phyloP scores from a whole-genome alignment of 2,329 filamentous ascomycete species.

The Canariomyces notabilis region DNA sequence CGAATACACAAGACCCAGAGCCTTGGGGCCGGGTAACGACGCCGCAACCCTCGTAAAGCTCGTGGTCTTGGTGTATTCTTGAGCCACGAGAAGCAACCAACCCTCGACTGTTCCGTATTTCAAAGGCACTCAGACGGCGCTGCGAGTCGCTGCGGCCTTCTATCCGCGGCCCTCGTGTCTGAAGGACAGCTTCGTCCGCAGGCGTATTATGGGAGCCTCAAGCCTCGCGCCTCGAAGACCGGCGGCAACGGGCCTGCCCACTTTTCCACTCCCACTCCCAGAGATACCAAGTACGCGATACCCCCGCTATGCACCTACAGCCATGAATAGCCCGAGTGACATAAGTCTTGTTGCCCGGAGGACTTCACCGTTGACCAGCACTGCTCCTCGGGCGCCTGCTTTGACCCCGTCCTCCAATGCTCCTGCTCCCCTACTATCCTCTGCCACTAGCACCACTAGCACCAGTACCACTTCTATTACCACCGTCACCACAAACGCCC shows the following conservation, averaged over 20 bases:
- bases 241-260: constrained; percentile 63
- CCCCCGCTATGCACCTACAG: constrained; percentile 24
- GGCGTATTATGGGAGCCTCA: constrained; percentile 19
- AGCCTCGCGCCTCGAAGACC: constrained; percentile 68
- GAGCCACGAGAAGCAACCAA: too few relatives aligned
- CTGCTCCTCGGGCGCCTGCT: constrained; percentile 34
- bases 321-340: constrained; percentile 15
- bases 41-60: not conserved
- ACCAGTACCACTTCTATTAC: constrained; percentile 25
- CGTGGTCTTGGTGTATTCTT: too few relatives aligned
- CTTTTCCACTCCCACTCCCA: constrained; percentile 61
- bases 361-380: constrained; percentile 20
- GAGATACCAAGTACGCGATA: constrained; percentile 44
- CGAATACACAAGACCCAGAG: not conserved
- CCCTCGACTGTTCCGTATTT: too few relatives aligned
- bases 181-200: not conserved
- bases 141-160: not conserved
- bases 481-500: constrained; percentile 26
- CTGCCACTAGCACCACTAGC: constrained; percentile 26
- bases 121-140: not conserved
- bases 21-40: not conserved
- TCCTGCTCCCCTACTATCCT: constrained; percentile 30
- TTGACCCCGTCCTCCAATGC: constrained; percentile 11
- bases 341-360: constrained; percentile 6
- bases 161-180: not conserved